A percentile compares a stretch with the other conserved stretches of the same genome.
Conservation (phyloP, 2,329 filamentous ascomycete species). For the Exserohilum turcica region DNA sequence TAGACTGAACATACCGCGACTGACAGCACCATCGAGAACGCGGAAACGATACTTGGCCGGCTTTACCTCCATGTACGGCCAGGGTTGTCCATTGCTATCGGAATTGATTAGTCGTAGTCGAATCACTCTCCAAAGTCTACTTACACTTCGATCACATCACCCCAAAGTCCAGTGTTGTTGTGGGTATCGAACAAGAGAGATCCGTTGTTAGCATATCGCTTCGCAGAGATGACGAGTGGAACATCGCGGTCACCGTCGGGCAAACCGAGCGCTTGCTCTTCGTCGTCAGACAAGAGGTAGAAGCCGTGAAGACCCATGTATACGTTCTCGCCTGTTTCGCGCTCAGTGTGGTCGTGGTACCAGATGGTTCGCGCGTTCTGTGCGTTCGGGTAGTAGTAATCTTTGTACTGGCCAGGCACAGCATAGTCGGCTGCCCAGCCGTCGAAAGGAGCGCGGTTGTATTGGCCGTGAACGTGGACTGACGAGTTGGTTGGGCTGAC, state of each 20-base stretch:
- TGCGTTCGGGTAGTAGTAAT: constrained; percentile 66
- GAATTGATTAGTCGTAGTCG: background rate
- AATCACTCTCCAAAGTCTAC: background rate
- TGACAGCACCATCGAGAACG: constrained; percentile 53
- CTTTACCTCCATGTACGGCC: constrained; percentile 62
- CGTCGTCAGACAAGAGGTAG: constrained; percentile 60
- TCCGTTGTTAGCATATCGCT: constrained; percentile 59
- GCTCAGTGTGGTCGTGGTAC: constrained; percentile 59
- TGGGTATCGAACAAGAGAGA: constrained; percentile 54
- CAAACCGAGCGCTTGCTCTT: constrained; percentile 56
- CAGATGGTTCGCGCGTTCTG: constrained; percentile 61
- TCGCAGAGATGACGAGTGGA: constrained; percentile 57
- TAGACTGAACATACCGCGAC: constrained; percentile 21
- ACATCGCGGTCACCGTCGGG: constrained; percentile 61
- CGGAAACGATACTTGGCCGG: constrained; percentile 65
- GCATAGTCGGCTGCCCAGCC: constrained; percentile 63
- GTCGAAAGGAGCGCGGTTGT: constrained; percentile 54
- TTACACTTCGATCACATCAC: constrained; percentile 61
- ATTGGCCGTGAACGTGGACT: constrained; percentile 63
- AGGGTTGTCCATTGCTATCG: constrained; percentile 59
- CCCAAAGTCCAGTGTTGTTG: constrained; percentile 57
- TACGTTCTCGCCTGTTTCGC: constrained; percentile 58
- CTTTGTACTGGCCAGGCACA: constrained; percentile 60
- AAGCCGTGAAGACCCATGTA: constrained; percentile 63
- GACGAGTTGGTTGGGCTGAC: constrained; percentile 52